Base-by-base conservation (phyloP, 208 protist genomes). In the Leishmania guyanensis region DNA sequence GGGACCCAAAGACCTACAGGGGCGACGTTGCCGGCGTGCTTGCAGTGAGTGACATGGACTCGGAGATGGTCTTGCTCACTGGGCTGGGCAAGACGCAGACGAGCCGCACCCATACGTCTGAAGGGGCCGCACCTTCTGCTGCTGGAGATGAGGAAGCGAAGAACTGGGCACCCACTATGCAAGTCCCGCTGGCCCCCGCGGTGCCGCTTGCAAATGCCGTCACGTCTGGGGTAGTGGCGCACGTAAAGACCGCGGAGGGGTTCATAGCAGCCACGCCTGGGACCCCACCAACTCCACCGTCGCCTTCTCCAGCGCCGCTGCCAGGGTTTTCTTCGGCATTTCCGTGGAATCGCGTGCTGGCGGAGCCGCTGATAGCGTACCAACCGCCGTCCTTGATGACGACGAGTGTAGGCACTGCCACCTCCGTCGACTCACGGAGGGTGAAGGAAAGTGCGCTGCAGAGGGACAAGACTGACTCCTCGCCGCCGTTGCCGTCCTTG, bases 1-100 rank as follows among this genome's bases (percentile, higher is more conserved):
- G 81, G 81, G 75, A 81, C 56, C 77, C 77, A 22, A 85, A 85
- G 77, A 77, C 81, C n/a, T 85, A 81, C 64, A 60, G 81, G 20
- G 71, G 77, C 8, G 77, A 85, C 39, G 77, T 81, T 46, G 81
- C 81, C 4, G 72, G 81, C 60, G 77, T 85, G 48, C 75, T 85
- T 46, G 77, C 77, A 39, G 62, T 85, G 76, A 78, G 68, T 56
- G 69, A 75, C 70, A 48, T 74, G 22, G 77, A 85, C 53, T 84
- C 75, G 0, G 75, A 84, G 48, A 50, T 56, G 17, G 77, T 79
- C 60, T 74, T 69, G 0, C 51, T 56, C 29, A 29, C 58, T 5
- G 62, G 73, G 29, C 26, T 75, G 6, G 62, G 54, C 53, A 81
- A 64, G 33, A 43, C 46, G 56, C 53, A 58, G 74, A 29, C 17